Conservation (phyloP, 192 early-diverging fungal genomes). For the Powellomyces hirtus region DNA sequence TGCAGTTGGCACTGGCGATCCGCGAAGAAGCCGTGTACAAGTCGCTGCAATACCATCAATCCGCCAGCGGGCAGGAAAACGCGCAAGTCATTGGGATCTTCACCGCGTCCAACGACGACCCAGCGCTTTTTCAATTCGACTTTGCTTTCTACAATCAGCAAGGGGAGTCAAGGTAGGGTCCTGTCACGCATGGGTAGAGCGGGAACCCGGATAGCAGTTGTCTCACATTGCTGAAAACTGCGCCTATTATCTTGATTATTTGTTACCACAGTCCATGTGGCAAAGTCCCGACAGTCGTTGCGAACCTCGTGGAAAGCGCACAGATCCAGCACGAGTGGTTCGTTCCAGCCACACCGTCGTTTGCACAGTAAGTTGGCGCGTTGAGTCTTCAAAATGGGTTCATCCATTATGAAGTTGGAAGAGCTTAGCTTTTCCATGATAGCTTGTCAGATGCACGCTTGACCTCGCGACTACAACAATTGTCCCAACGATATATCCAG, state of each 20-base stretch:
- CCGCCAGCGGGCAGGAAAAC: not conserved
- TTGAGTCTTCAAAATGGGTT: too few relatives aligned
- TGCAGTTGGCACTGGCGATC: not conserved
- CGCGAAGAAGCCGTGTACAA: slow-evolving; percentile 6
- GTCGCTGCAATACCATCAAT: not conserved
- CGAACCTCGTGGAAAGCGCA: slow-evolving; percentile 13
- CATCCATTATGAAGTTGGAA: too few relatives aligned
- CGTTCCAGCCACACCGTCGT: not conserved
- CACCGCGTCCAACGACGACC: slow-evolving; percentile 11
- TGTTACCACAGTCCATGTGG: not conserved
- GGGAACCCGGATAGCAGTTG: too few relatives aligned
- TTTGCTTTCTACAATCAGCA: slow-evolving; percentile 1
- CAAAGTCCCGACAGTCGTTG: not conserved
- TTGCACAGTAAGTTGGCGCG: not conserved
- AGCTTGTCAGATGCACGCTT: not conserved
- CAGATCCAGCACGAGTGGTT: slow-evolving; percentile 23
- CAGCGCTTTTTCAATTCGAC: not conserved
- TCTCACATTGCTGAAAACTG: too few relatives aligned
- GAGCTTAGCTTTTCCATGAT: too few relatives aligned
- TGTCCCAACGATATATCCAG: not conserved
- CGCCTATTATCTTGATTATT: too few relatives aligned
- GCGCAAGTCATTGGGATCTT: not conserved
- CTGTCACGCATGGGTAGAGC: not conserved
- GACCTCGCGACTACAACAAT: not conserved
- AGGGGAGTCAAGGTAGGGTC: not conserved